phyloP scores from a whole-genome alignment of 805 yeast genomes.

The Candida gorgasii region DNA sequence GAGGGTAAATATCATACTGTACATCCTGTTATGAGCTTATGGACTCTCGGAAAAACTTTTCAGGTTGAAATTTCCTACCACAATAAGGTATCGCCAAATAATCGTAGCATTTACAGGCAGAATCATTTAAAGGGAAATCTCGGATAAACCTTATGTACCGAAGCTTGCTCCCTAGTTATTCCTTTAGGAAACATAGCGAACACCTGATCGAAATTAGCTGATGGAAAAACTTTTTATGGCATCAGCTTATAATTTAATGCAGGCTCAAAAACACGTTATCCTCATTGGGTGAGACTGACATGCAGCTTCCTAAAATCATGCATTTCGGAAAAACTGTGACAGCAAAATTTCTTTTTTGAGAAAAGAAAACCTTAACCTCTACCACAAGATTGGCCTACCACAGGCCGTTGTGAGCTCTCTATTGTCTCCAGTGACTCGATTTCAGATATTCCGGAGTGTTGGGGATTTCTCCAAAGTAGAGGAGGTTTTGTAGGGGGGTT shows the following conservation, averaged over 20 bases:
- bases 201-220: background rate
- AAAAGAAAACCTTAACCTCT: background rate
- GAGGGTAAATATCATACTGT: background rate
- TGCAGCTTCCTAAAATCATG: background rate
- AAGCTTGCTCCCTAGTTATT: background rate
- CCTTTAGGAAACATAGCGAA: too few relatives aligned
- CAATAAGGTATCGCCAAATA: too few relatives aligned
- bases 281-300: background rate
- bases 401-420: background rate
- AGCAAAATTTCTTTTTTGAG: constrained; percentile 2
- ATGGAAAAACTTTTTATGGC: background rate
- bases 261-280: background rate
- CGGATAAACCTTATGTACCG: background rate
- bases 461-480: too few relatives aligned
- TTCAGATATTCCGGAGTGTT: background rate
- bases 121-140: background rate
- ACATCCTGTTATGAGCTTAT: background rate
- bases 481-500: too few relatives aligned
- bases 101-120: too few relatives aligned
- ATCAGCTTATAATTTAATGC: constrained; percentile 1
- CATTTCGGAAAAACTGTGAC: constrained; percentile 3
- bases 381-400: background rate
- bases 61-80: background rate
- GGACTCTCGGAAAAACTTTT: constrained; percentile 3
- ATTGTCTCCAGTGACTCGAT: background rate